Conservation (phyloP, 2,329 filamentous ascomycete species). For the Teratosphaeria epicoccoides region DNA sequence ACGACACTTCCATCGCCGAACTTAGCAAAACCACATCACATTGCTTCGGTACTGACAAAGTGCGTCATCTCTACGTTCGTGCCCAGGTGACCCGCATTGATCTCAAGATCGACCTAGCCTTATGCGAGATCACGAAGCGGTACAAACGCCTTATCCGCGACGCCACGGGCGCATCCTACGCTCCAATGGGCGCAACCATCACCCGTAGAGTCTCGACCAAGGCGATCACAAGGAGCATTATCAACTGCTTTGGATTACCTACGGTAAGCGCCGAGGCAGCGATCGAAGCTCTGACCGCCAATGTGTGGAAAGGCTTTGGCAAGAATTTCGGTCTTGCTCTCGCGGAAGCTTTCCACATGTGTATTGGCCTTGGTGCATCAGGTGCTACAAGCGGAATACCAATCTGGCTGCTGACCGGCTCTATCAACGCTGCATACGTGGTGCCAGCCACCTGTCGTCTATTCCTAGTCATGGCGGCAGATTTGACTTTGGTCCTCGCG, state of each 20-base stretch:
- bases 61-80: slow-evolving; percentile 24
- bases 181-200: slow-evolving; percentile 11
- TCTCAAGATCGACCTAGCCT: slow-evolving; percentile 27
- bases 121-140: slow-evolving; percentile 24
- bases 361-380: slow-evolving; percentile 13
- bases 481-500: slow-evolving; percentile 25
- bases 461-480: slow-evolving; percentile 25
- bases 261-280: slow-evolving; percentile 11
- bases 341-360: slow-evolving; percentile 11
- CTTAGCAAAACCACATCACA: slow-evolving; percentile 23
- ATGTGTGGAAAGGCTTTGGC: slow-evolving; percentile 13
- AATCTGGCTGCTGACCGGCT: slow-evolving; percentile 17
- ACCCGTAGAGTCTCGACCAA: slow-evolving; percentile 15
- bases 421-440: slow-evolving; percentile 15
- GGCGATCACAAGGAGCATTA: slow-evolving; percentile 15
- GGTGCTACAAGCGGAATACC: slow-evolving; percentile 19
- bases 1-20: slow-evolving; percentile 20
- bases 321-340: slow-evolving; percentile 10
- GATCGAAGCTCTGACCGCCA: slow-evolving; percentile 12
- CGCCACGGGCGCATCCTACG: slow-evolving; percentile 12
- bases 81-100: slow-evolving; percentile 27
- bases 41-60: slow-evolving; percentile 24
- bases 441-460: slow-evolving; percentile 24
- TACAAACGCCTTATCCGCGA: slow-evolving; percentile 21
- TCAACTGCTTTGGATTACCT: slow-evolving; percentile 17